Evolutionary conservation across 2,329 filamentous ascomycete species (phyloP).

Genomic region (Trichoderma polysporum): DNA sequence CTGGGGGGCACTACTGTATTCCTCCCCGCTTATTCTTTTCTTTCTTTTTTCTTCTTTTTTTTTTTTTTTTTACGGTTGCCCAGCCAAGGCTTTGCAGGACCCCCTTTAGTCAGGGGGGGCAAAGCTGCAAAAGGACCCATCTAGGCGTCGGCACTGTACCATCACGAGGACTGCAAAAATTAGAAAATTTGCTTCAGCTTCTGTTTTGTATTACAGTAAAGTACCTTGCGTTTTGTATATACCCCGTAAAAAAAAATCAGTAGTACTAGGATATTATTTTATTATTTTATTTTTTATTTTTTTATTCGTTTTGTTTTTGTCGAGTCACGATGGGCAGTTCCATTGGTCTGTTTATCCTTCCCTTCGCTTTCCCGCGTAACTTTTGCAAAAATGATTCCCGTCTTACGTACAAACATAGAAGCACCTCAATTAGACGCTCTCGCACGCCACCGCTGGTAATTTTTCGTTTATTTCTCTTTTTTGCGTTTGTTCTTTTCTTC

Average conservation of each 20-base stretch:
- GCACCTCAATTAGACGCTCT: slow-evolving; percentile 23
- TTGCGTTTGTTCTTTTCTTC: not conserved
- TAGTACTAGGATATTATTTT: not conserved
- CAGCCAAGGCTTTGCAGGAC: not conserved
- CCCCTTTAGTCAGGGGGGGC: not conserved
- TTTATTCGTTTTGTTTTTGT: not conserved
- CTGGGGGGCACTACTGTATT: not conserved
- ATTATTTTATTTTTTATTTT: not conserved
- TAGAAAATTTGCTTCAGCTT: slow-evolving; percentile 19
- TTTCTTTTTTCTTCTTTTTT: not conserved
- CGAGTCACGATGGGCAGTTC: slow-evolving; percentile 24
- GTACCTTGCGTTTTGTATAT: not conserved
- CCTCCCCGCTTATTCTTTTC: not conserved
- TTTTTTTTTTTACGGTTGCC: not conserved
- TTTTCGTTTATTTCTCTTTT: not conserved
- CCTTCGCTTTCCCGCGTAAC: not conserved
- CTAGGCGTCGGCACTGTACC: slow-evolving; percentile 25
- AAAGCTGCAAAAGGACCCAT: slow-evolving; percentile 11
- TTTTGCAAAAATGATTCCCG: not conserved
- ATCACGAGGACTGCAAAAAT: slow-evolving; percentile 33
- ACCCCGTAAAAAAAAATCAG: not conserved
- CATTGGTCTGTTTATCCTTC: not conserved
- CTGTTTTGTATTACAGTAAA: not conserved
- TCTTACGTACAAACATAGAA: slow-evolving; percentile 23
- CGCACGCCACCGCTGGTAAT: slow-evolving; percentile 16